Percentiles rank a stretch among this genome's conserved stretches.
Conservation (phyloP, 2,329 filamentous ascomycete genomes). For the Aspergillus arachidicola region DNA sequence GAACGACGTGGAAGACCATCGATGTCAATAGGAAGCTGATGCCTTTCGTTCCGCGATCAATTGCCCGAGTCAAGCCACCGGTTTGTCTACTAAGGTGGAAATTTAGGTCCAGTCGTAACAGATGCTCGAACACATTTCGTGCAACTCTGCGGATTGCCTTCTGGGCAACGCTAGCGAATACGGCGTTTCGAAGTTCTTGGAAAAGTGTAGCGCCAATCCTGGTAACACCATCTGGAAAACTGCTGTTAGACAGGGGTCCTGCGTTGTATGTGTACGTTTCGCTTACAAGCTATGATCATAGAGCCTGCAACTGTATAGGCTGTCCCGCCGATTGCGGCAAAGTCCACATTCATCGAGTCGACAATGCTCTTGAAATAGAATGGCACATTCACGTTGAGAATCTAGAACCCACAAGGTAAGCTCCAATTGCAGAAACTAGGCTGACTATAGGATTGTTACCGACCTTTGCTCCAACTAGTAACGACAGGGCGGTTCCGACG, state of each 20-base stretch:
- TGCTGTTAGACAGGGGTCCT: conserved; percentile 16
- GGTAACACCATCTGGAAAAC: conserved; percentile 69
- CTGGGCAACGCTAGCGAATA: conserved; percentile 95
- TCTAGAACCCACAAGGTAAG: conserved; percentile 38
- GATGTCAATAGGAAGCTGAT: conserved; percentile 96
- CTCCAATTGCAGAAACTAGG: not conserved
- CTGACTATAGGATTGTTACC: conserved; percentile 13
- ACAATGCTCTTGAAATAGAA: conserved; percentile 99
- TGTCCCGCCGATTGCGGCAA: conserved; percentile 81
- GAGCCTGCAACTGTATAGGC: conserved; percentile 86
- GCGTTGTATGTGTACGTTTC: conserved; percentile 1
- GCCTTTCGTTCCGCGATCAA: conserved; percentile 95
- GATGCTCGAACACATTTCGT: conserved; percentile 86
- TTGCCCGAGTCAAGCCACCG: conserved; percentile 87
- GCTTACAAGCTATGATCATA: conserved; percentile 84
- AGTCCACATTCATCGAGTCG: conserved; percentile 96
- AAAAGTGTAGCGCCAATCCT: conserved; percentile 87
- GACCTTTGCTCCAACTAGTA: conserved; percentile 86
- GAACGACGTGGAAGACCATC: conserved; percentile 97
- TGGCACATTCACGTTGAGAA: conserved; percentile 94
- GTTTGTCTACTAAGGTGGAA: conserved; percentile 96
- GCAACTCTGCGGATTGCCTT: conserved; percentile 93
- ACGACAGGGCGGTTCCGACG: conserved; percentile 78
- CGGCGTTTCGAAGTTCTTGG: conserved; percentile 90
- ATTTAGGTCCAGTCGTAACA: conserved; percentile 84